These are phyloP conservation scores for Jackrogersella minutella DNA, from an alignment of 495 filamentous ascomycete genomes.

Conservation along the genomic window DNA sequence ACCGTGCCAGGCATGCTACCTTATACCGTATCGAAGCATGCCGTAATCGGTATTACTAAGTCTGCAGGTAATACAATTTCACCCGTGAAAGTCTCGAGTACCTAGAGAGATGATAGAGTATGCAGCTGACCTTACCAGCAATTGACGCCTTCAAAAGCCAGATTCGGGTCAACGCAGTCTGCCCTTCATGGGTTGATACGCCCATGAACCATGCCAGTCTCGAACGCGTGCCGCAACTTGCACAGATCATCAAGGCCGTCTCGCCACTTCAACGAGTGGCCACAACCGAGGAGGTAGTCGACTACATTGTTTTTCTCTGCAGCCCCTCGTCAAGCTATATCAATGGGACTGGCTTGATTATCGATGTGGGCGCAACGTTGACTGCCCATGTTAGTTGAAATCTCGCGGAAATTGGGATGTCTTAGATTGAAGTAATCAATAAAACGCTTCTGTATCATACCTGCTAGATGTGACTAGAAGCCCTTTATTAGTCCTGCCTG, in stretches of 20 bases:
- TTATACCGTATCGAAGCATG: constrained; percentile 42
- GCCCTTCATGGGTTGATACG: constrained; percentile 19
- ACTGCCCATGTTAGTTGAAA: no score
- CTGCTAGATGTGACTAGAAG: no score
- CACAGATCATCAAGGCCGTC: neutral
- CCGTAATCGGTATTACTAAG: constrained; percentile 38
- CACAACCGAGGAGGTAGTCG: constrained; percentile 4
- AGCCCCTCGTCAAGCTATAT: constrained; percentile 24
- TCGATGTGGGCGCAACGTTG: constrained; percentile 31
- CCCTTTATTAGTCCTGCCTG: no score
- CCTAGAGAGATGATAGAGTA: no score
- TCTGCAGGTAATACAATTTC: constrained; percentile 5
- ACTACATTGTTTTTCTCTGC: constrained; percentile 29
- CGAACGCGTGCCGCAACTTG: neutral
- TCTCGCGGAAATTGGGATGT: no score
- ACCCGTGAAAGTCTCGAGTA: neutral
- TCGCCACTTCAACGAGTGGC: constrained; percentile 1
- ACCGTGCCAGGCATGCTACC: constrained; percentile 25
- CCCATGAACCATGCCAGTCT: constrained; percentile 3
- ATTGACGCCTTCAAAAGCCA: neutral
- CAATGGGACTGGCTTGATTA: constrained; percentile 20
- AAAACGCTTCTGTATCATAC: no score
- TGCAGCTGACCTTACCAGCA: neutral
- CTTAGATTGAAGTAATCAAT: neutral
- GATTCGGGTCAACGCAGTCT: constrained; percentile 19